Evolutionary conservation across 169 alveolate species (phyloP), one percentile per base, ranked within the genome.

Genomic region (Plasmodium relictum): DNA sequence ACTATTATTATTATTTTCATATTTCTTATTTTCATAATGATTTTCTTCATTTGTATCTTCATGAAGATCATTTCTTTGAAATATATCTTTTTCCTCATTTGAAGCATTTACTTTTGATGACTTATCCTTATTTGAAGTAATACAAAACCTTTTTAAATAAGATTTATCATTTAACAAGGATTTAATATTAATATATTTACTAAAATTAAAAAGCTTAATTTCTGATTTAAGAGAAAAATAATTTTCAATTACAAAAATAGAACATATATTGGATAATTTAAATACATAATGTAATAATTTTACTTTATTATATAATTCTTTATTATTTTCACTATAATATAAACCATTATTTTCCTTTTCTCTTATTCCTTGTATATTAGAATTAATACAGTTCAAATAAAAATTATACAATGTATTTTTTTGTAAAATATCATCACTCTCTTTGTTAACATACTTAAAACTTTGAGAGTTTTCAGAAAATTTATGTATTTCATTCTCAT

Each of bases 191-290:
- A 86, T 56, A 26, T 71, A 86, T 9, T 73, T 86, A 8, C 87
- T 59, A 54, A 86, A 86, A 41, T 86, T 86, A 70, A 65, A 58
- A 31, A 86, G 87, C 41, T 61, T 69, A 0, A 86, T 86, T 42
- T 71, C 92, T 16, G 92, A 70, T 0, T 10, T 72, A 31, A 86
- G 31, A 20, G 48, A 59, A 61, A 69, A 70, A 61, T 71, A 59
- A 56, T 86, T 72, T 6, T 45, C 14, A 26, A 86, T 86, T 0
- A 71, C 66, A 61, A 86, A 72, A 14, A 86, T 31, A 14, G 74
- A 62, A 24, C 86, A 86, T 70, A 66, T 62, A 26, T 50, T 86
- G 1, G 92, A 86, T 22, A 70, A 22, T 12, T 69, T 86, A 10
- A 86, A 59, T 0, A 74, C 70, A 7, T 52, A 41, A 45, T 56